Conservation (phyloP, 1,139 yeast genomes). For the Pneumocystis oryctolagi region DNA sequence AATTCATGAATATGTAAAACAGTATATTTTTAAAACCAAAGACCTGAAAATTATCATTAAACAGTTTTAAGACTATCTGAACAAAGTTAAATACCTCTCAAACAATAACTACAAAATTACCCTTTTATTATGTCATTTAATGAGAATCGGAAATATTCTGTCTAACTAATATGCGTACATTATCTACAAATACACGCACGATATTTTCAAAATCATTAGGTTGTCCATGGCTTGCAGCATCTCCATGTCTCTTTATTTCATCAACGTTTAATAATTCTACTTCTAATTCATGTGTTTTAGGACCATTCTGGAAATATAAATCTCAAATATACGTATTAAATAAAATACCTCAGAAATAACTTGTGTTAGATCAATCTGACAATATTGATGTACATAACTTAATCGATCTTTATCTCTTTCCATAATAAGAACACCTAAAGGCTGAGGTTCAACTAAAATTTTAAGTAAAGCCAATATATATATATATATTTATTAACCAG, state of each 20-base stretch:
- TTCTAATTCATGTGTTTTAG: constrained; percentile 7
- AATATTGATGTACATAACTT: constrained; percentile 8
- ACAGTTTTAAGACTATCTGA: neutral
- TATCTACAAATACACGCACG: constrained; percentile 6
- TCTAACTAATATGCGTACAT: constrained; percentile 3
- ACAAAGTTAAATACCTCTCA: neutral
- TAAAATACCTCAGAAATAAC: constrained; percentile 3
- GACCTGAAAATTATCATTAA: neutral
- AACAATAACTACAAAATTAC: neutral
- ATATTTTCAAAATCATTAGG: constrained; percentile 5
- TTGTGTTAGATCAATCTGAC: constrained; percentile 12
- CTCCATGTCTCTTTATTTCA: constrained; percentile 4
- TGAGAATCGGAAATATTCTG: neutral
- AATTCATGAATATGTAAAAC: neutral
- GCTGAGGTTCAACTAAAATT: neutral
- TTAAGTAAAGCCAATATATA: neutral
- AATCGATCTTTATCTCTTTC: constrained; percentile 11
- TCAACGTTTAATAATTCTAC: constrained; percentile 9
- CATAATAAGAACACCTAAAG: constrained; percentile 2
- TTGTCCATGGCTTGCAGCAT: constrained; percentile 5
- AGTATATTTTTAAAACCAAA: neutral
- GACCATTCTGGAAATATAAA: neutral
- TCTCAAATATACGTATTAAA: neutral
- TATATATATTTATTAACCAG: constrained; percentile 1
- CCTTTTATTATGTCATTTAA: neutral